phyloP scores from a whole-genome alignment of 345 rosid species.

The Lepidium didymum region DNA sequence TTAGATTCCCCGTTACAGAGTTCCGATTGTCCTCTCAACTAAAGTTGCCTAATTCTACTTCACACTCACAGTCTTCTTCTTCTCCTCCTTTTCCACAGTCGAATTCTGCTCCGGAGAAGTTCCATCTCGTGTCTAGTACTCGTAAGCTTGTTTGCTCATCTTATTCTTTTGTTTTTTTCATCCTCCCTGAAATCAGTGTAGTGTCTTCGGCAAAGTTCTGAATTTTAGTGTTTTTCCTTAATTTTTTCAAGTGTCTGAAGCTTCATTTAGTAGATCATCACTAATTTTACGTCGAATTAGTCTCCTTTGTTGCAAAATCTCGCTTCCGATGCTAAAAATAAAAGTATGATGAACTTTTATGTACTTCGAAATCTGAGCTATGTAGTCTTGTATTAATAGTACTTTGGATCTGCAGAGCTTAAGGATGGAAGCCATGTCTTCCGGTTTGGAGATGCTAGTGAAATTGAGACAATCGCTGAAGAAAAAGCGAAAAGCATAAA shows the following conservation, averaged over 20 bases:
- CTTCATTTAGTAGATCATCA: not conserved
- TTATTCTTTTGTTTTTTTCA: not conserved
- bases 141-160: slow-evolving; percentile 28
- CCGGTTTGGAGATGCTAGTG: slow-evolving; percentile 46
- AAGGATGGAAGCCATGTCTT: slow-evolving; percentile 60
- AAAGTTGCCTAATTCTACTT: slow-evolving; percentile 4
- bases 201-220: not conserved
- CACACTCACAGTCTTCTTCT: slow-evolving; percentile 17
- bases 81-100: not conserved
- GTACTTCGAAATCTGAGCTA: not conserved
- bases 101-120: slow-evolving; percentile 16
- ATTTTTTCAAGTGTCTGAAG: not conserved
- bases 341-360: not conserved
- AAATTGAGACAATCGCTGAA: slow-evolving; percentile 21
- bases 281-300: not conserved
- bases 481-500: not conserved
- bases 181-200: not conserved
- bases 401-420: slow-evolving; percentile 33
- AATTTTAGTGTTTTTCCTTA: not conserved
- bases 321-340: not conserved
- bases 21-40: not conserved
- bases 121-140: slow-evolving; percentile 31
- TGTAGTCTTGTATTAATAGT: not conserved
- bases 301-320: not conserved
- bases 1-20: slow-evolving; percentile 14